Base-by-base conservation (phyloP, 2,329 filamentous ascomycete genomes). In the Fusarium metavorans region DNA sequence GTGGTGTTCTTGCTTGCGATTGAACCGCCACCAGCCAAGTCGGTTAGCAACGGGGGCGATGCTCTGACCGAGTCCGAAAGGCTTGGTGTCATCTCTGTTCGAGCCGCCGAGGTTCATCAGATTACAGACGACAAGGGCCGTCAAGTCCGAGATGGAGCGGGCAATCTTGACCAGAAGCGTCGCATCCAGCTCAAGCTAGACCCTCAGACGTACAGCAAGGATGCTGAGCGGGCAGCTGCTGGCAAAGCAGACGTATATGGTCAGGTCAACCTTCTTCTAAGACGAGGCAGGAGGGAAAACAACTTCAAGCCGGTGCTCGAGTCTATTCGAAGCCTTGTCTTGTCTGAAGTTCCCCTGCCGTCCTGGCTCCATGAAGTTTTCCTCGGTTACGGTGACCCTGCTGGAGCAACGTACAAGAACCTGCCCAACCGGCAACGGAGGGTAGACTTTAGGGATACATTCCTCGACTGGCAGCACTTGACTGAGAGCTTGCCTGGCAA, bases 321-420 rank as follows among this genome's bases (percentile, higher is more conserved):
- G 78, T 98, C 95, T 1, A 97, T 99, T 80, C 94, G 93, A 79
- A 94, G 91, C 73, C 88, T 99, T 34, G 93, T 95, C 2, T 87
- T 97, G 37, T 95, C 95, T 1, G 94, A 97, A 77, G 92, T 96
- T 23, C 93, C 94, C 8, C 88, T 98, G 64, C 95, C 97, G 16
- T 90, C 92, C 3, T 99, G 97, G 97, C 87, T 99, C 50, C 95
- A 98, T 79, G 97, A 98, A 76, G 96, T 98, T 11, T 99, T 98
- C 82, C 86, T 99, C n/a, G 97, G 97, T 4, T 98, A 97, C 81
- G 97, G 97, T 56, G 95, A 99, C 82, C 96, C 97, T 67, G 90
- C 94, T 34, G 92, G 94, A 68, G 97, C 97, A 37, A 93, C 91
- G 25, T 98, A 97, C 84, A 95, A 94, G 73, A 92, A 95, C 60